A percentile compares a stretch with the other conserved stretches of the same genome.
Conservation (phyloP, 495 filamentous ascomycete species). For the Penicillium dipodomyicola region DNA sequence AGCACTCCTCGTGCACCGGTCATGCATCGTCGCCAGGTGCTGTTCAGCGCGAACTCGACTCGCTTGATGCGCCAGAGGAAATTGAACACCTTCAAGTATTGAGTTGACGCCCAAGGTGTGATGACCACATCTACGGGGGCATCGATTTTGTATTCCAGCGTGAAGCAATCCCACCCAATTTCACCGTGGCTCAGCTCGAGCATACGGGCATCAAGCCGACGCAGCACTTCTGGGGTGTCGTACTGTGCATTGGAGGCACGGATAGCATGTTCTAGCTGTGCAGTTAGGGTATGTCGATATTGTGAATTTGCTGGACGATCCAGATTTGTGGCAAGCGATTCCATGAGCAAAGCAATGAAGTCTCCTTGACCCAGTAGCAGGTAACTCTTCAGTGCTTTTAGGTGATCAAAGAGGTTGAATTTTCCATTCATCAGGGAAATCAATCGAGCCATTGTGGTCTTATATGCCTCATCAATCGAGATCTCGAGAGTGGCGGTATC, state of each 20-base stretch:
- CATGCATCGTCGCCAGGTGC: constrained; percentile 94
- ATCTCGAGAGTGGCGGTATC: constrained; percentile 88
- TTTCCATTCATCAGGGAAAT: constrained; percentile 90
- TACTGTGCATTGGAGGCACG: constrained; percentile 96
- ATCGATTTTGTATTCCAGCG: constrained; percentile 97
- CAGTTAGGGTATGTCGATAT: constrained; percentile 92
- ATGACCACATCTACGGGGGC: constrained; percentile 97
- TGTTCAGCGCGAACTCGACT: constrained; percentile 88
- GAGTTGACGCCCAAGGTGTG: constrained; percentile 86
- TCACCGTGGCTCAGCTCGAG: constrained; percentile 92
- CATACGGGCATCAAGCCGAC: constrained; percentile 93
- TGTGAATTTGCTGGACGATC: constrained; percentile 94
- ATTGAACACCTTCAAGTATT: constrained; percentile 99
- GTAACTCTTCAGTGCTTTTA: constrained; percentile 91
- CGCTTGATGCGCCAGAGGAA: constrained; percentile 98
- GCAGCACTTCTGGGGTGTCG: constrained; percentile 88
- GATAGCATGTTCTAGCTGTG: constrained; percentile 96
- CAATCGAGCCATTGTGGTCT: constrained; percentile 94
- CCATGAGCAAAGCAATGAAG: constrained; percentile 97
- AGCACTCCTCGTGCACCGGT: constrained; percentile 91
- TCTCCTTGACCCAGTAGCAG: constrained; percentile 93
- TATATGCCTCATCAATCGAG: constrained; percentile 96
- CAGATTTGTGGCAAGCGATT: constrained; percentile 85
- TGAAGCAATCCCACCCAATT: constrained; percentile 99
- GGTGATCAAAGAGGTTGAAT: constrained; percentile 90